Conservation (phyloP, 2,329 filamentous ascomycete species). For the Alternaria panax region DNA sequence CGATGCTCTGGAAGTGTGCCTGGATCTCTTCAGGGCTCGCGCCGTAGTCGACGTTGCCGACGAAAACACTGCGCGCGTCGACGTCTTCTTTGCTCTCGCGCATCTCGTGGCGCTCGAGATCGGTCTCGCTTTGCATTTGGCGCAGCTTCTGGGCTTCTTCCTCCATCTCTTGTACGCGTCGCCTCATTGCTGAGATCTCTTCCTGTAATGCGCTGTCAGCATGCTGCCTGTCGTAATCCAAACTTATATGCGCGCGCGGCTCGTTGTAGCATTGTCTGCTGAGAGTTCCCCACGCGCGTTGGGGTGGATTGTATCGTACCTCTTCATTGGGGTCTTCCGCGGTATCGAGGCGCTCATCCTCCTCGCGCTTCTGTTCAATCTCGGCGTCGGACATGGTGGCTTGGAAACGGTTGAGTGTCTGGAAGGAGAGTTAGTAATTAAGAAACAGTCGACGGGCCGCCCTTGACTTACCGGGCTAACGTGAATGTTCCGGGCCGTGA, state of each 20-base stretch:
- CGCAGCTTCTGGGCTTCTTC: constrained; percentile 65
- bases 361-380: constrained; percentile 38
- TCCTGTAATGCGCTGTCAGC: constrained; percentile 36
- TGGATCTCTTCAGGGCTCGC: constrained; percentile 98
- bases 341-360: constrained; percentile 44
- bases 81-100: constrained; percentile 95
- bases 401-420: neutral
- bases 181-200: constrained; percentile 60
- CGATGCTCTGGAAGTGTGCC: constrained; percentile 96
- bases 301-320: constrained; percentile 31
- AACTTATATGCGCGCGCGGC: neutral
- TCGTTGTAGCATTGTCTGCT: neutral
- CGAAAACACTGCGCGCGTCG: constrained; percentile 94
- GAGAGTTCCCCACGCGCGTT: neutral
- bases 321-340: constrained; percentile 47
- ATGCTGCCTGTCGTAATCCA: neutral
- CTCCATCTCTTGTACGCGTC: constrained; percentile 63
- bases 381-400: constrained; percentile 42
- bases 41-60: constrained; percentile 98
- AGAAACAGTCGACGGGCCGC: neutral
- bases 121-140: constrained; percentile 68
- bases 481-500: constrained; percentile 11
- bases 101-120: constrained; percentile 82
- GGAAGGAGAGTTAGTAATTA: neutral
- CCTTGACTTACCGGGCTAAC: constrained; percentile 25